Base-by-base conservation (phyloP, 768 basidiomycete species). In the Suillus subluteus region DNA sequence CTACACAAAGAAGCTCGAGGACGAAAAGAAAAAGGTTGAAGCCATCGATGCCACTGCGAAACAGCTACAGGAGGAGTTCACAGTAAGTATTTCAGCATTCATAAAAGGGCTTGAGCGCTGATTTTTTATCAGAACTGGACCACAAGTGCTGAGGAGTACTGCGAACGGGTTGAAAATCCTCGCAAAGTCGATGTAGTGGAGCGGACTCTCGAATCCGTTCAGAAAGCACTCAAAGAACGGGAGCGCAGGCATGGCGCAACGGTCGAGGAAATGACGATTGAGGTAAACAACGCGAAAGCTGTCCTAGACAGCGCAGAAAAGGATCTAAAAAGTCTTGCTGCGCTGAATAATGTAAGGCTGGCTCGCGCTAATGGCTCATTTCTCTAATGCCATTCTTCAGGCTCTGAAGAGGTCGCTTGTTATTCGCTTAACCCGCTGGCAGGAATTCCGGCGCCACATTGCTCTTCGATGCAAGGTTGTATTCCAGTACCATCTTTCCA, bases 361-460 rank as follows among this genome's bases (percentile, higher is more conserved):
- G 62, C 9, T 58, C 46, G 8, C 16, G n/a, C 64, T 16, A 37
- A 55, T 48, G 15, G 23, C 48, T 40, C 6, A 5, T 32, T 37
- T 52, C 38, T 46, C 32, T 52, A 21, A 75, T 40, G 70, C 54
- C 23, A 50, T 64, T 46, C 35, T 71, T 2, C 65, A 96, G 94
- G 84, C 86, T 32, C 82, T 97, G 58, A 86, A 83, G 69, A 74
- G 82, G 6, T 91, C 95, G 0, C 82, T 96, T 46, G 76, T 84
- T 26, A 73, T 81, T 16, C 93, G 96, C 26, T 77, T 91, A 64
- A 76, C 80, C 21, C 87, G 87, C 71, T 98, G 97, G 96, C 86
- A 92, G 64, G 88, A 92, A 65, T 96, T 96, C 82, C 87, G 96
- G 62, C 84, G 88, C 12, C 91, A 94, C 72, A 96, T 96, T 69